Evolutionary conservation across 2,329 filamentous ascomycete genomes (phyloP).

Genomic region (Lasiodiplodia gonubiensis): DNA sequence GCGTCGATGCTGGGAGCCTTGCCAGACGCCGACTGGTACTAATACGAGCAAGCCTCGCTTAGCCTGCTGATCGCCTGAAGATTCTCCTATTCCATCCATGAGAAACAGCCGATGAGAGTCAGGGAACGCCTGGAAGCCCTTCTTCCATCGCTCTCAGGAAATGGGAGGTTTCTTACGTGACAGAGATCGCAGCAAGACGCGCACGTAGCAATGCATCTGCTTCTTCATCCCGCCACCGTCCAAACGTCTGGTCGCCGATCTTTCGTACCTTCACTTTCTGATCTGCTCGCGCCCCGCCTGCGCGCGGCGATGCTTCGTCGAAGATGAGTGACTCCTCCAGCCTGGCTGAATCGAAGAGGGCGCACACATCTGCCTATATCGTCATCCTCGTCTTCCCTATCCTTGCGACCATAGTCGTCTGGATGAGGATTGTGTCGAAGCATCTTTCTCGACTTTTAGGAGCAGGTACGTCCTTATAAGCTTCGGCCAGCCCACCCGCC

Average conservation of each 20-base stretch:
- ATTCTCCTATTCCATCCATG: not conserved
- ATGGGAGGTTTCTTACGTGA: not conserved
- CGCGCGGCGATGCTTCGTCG: constrained; percentile 2
- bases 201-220: constrained; percentile 1
- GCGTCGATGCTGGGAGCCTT: not conserved
- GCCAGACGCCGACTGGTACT: not conserved
- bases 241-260: constrained; percentile 10
- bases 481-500: not conserved
- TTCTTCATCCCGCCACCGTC: constrained; percentile 12
- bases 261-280: not conserved
- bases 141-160: constrained; percentile 5
- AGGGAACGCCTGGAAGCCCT: not conserved
- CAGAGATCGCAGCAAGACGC: not conserved
- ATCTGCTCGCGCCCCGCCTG: not conserved
- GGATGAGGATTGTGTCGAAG: constrained; percentile 12
- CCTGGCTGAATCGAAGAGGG: constrained; percentile 9
- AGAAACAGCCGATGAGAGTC: constrained; percentile 20
- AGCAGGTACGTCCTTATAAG: constrained; percentile 7
- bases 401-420: constrained; percentile 11
- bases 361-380: constrained; percentile 15
- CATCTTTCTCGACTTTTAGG: constrained; percentile 6
- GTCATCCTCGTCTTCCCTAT: constrained; percentile 16
- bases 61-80: not conserved
- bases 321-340: constrained; percentile 13
- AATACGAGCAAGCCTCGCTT: constrained; percentile 15